Percentiles rank a stretch among this genome's conserved stretches.
These are phyloP conservation scores for Protea cynaroides DNA, from an alignment of 164 flowering plant genomes.

Conservation along the genomic window DNA sequence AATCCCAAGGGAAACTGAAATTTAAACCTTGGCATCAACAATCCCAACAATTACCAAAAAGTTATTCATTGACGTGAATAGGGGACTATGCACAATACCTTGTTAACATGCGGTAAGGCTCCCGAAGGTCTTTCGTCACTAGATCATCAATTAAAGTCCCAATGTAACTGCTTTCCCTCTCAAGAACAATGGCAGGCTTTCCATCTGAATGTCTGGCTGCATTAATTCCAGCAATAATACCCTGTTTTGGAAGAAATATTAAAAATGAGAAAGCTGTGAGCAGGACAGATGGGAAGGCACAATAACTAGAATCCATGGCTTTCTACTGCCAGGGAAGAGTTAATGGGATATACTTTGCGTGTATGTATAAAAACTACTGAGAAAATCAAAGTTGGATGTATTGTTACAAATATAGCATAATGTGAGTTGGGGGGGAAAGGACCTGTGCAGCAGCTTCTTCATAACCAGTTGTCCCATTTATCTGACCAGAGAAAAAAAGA, in stretches of 20 bases:
- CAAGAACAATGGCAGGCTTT: slow-evolving; percentile 70
- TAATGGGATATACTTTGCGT: neutral
- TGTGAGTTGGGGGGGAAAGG: neutral
- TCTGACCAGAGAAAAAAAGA: slow-evolving; percentile 97
- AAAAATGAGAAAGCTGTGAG: neutral
- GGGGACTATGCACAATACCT: slow-evolving; percentile 39
- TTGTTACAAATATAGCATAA: neutral
- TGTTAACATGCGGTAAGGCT: slow-evolving; percentile 95
- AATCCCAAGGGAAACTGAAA: no score
- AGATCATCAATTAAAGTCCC: slow-evolving; percentile 97
- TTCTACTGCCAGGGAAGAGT: neutral
- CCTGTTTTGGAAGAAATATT: slow-evolving; percentile 32
- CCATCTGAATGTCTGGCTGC: slow-evolving; percentile 89
- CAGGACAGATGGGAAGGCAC: neutral
- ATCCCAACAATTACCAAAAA: no score
- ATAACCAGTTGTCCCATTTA: slow-evolving; percentile 98
- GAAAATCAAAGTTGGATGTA: neutral
- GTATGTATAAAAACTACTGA: neutral
- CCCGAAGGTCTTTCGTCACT: slow-evolving; percentile 94
- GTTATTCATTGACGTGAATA: no score
- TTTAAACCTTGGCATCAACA: no score
- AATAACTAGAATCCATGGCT: neutral
- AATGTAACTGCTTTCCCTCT: slow-evolving; percentile 94
- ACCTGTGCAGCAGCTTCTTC: slow-evolving; percentile 99
- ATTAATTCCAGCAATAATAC: slow-evolving; percentile 89